Base-by-base conservation (phyloP, 2,329 filamentous ascomycete species). In the Aspergillus ruber region DNA sequence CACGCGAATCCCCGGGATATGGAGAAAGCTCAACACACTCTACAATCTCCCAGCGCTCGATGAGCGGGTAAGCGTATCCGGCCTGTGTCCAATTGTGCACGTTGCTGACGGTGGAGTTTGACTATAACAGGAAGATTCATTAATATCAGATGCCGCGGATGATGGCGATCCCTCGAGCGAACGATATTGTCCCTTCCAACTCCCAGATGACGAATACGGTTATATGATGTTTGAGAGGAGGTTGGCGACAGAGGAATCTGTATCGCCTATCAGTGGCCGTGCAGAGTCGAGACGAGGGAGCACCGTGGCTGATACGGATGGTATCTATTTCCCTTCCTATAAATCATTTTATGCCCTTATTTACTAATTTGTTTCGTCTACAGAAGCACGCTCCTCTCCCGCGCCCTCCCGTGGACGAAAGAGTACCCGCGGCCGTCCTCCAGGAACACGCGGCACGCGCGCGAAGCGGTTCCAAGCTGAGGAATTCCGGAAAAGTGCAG, bases 21-120 rank as follows among this genome's bases (percentile, higher is more conserved):
- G 93, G 91, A 78, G 80, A 57, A 97, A 97, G 69, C 77, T 98
- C 9, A 74, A 79, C 27, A 82, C 82, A 29, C 81, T 93, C 52
- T 98, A 95, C 72, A 88, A 95, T 68, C 79, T 97, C 25, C 81
- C 86, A 43, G 80, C 85, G 36, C 84, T 96, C 49, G 89, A 97
- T 68, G 88, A 95, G 64, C 83, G 90, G 59, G 91, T 88, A 65
- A 78, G 84, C 5, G 3, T 29, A 10, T 12, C 10, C 25, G 9
- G 3, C 25, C 4, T 5, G 3, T 29, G 4, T 29, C 25, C 25
- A 29, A 29, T 29, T 29, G 25, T 29, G 25, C 41, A 15, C 13
- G 8, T 42, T n/a, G 36, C 40, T 39, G 35, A 45, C 23, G 13
- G 9, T 15, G 17, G n/a, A 36, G 17, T 39, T 15, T 17, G 36